Evolutionary conservation across 306 rosid species (phyloP).

Genomic region (Gleditsia sinensis): DNA sequence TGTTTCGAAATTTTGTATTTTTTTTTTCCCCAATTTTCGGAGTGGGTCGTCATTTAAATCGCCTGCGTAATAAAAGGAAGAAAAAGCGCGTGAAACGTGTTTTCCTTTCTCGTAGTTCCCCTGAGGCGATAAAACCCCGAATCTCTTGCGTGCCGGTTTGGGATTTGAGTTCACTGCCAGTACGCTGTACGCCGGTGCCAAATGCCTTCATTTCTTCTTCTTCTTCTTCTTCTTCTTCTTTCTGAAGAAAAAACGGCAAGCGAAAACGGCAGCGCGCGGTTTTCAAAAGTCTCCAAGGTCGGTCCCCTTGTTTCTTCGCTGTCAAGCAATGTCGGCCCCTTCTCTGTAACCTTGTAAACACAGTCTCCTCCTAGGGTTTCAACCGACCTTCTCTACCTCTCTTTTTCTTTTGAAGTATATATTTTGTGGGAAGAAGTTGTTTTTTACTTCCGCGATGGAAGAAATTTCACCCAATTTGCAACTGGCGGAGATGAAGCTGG

Average conservation of each 20-base stretch:
- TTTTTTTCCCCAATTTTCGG: too few species aligned
- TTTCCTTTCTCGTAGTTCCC: neutral
- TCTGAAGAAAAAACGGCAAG: neutral
- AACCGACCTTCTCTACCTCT: neutral
- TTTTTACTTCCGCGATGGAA: conserved; percentile 36
- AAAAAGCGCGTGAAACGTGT: neutral
- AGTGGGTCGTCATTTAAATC: too few species aligned
- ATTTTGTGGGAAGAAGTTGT: neutral
- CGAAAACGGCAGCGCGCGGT: neutral
- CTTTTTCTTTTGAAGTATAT: neutral
- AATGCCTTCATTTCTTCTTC: neutral
- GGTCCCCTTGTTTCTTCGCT: neutral
- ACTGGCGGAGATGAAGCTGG: conserved; percentile 39
- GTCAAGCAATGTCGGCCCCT: neutral
- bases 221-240: neutral
- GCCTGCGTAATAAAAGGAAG: neutral
- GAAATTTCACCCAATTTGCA: conserved; percentile 25
- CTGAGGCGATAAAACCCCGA: neutral
- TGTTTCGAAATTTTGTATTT: too few species aligned
- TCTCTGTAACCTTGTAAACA: neutral
- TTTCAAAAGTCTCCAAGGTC: neutral
- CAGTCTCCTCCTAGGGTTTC: neutral
- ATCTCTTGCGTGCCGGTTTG: neutral
- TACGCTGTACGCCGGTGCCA: too few species aligned
- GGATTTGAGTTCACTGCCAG: neutral